Evolutionary conservation across 208 protist genomes (phyloP), one percentile per base, ranked within the genome.

Genomic region (Perkinsela sp.): DNA sequence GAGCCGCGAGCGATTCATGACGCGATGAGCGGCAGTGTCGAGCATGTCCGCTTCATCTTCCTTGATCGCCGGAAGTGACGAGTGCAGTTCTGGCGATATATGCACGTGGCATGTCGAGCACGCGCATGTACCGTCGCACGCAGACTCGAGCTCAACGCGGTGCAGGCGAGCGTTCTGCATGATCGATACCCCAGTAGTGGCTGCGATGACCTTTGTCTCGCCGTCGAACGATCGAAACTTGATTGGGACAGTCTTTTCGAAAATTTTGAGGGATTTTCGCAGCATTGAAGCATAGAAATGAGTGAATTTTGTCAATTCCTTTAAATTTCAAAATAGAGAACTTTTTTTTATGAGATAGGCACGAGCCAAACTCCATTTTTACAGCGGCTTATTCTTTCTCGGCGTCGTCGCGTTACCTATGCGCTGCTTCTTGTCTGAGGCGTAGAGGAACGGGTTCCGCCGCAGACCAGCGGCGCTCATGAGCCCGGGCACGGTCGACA

Each of bases 81-180:
- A 74, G 70, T 83, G 96, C 66, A 77, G 75, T 69, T 79, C 78
- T 69, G 75, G 69, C 31, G 87, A 79, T 32, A 96, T 72, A 48
- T 94, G 85, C 30, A 96, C 89, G 69, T 96, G 93, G 73, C 94
- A 97, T 6, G 94, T 97, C 68, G 85, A 93, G 73, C 94, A 97
- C 31, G 93, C 90, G 40, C 93, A 89, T 1, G 89, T 94, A 29
- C 85, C 85, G 66, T 96, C 93, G 73, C 93, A 96, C 29, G 93
- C 90, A 1, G 89, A 91, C 72, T 96, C 92, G 69, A 96, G 82
- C 70, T 95, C 90, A 6, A 96, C 72, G 69, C 83, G 79, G 66
- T 89, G 90, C 6, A 85, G 83, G 32, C 94, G 88, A 31, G 92
- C 82, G 1, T 87, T 79, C 15, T 91, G 80, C 77, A 96, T 89